Evolutionary conservation across 2,329 filamentous ascomycete species (phyloP).

Genomic region (Fusarium protoensiforme): DNA sequence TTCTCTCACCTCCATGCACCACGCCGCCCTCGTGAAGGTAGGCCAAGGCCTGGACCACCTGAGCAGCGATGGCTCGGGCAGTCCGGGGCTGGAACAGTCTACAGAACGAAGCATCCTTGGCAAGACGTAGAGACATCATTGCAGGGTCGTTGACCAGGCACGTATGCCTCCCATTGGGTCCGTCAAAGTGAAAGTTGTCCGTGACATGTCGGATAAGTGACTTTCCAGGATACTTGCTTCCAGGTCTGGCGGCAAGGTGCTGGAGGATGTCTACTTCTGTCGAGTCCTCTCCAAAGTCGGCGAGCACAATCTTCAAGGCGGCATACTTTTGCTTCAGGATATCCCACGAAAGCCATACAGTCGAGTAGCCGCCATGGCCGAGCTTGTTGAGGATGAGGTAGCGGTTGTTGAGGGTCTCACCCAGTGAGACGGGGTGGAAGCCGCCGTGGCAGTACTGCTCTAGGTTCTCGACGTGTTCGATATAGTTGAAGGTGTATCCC

Average conservation of each 20-base stretch:
- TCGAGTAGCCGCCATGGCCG: slow-evolving; percentile 40
- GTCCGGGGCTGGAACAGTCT: slow-evolving; percentile 31
- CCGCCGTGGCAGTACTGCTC: slow-evolving; percentile 34
- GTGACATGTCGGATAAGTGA: slow-evolving; percentile 32
- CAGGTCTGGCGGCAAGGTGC: slow-evolving; percentile 19
- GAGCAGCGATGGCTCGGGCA: slow-evolving; percentile 36
- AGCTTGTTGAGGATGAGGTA: slow-evolving; percentile 40
- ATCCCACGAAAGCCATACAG: slow-evolving; percentile 41
- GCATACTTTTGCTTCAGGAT: slow-evolving; percentile 36
- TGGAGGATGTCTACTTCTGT: slow-evolving; percentile 33
- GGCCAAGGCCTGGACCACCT: slow-evolving; percentile 29
- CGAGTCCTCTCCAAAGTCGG: slow-evolving; percentile 35
- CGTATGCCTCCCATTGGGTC: slow-evolving; percentile 36
- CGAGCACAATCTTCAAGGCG: slow-evolving; percentile 35
- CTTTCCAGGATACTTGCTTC: slow-evolving; percentile 25
- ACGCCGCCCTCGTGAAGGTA: slow-evolving; percentile 35
- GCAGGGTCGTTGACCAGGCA: slow-evolving; percentile 39
- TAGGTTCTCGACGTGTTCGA: slow-evolving; percentile 37
- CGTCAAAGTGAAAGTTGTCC: slow-evolving; percentile 34
- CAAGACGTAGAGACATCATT: slow-evolving; percentile 36
- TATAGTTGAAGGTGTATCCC: slow-evolving; percentile 37
- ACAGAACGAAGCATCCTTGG: slow-evolving; percentile 31
- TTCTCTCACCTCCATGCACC: slow-evolving; percentile 32
- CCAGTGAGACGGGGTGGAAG: slow-evolving; percentile 33
- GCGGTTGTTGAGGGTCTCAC: slow-evolving; percentile 38